Percentiles rank a stretch among this genome's conserved stretches.
These are phyloP conservation scores for Agrostemma githago DNA, from an alignment of 148 eudicot genomes.

Conservation along the genomic window DNA sequence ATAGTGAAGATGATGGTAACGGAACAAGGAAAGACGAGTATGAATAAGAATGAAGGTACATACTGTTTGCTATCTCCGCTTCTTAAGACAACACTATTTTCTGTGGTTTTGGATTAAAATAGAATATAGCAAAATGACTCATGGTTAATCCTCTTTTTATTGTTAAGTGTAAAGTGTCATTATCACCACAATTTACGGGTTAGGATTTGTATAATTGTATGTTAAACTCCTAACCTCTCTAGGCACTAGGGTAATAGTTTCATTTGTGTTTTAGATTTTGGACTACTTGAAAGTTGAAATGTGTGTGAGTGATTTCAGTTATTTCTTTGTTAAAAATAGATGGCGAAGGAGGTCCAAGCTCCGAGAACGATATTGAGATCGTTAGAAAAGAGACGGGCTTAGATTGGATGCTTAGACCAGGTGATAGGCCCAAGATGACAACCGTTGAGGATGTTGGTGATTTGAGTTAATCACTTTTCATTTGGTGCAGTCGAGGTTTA, in stretches of 20 bases:
- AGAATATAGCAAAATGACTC: not conserved
- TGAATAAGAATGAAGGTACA: conserved; percentile 17
- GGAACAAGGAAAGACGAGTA: conserved; percentile 24
- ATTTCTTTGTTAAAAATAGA: conserved; percentile 13
- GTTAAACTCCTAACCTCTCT: no score
- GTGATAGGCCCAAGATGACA: conserved; percentile 33
- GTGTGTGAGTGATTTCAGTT: not conserved
- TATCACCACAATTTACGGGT: not conserved
- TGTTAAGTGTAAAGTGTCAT: not conserved
- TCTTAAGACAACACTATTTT: no score
- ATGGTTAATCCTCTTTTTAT: not conserved
- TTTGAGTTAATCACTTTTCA: no score
- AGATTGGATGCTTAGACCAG: conserved; percentile 92
- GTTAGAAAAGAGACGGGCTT: conserved; percentile 79
- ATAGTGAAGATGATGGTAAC: conserved; percentile 25
- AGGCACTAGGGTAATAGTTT: no score
- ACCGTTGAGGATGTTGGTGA: conserved; percentile 33
- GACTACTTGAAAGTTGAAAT: not conserved
- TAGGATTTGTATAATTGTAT: no score
- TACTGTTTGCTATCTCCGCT: not conserved
- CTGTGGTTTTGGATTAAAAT: not conserved
- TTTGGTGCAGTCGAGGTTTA: no score
- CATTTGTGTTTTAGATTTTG: not conserved
- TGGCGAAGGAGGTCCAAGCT: conserved; percentile 30
- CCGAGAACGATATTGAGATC: conserved; percentile 28